Evolutionary conservation across 2,329 filamentous ascomycete species (phyloP).

Genomic region (Tolypocladium pustulatum): DNA sequence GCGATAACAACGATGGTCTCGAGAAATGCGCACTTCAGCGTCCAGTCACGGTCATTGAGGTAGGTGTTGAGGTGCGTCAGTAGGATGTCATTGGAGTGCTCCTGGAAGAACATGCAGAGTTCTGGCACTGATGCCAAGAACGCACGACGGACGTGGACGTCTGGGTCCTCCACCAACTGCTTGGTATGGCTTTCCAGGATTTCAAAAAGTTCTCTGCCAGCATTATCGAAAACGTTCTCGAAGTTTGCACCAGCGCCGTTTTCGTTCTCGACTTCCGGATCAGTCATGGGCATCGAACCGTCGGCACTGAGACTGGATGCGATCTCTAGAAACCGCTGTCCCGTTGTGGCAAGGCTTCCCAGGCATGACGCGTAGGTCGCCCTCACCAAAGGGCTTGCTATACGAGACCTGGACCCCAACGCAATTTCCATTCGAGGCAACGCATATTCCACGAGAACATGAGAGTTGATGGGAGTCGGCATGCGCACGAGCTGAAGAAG

Average conservation of each 20-base stretch:
- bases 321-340: constrained; percentile 78
- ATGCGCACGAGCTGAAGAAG: constrained; percentile 77
- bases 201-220: constrained; percentile 71
- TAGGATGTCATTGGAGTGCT: constrained; percentile 91
- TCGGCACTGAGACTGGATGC: constrained; percentile 80
- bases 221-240: constrained; percentile 77
- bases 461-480: constrained; percentile 69
- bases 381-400: constrained; percentile 60
- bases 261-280: constrained; percentile 70
- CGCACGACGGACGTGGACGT: constrained; percentile 77
- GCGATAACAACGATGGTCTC: constrained; percentile 91
- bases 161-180: constrained; percentile 73
- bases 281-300: constrained; percentile 64
- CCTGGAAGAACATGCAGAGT: constrained; percentile 87
- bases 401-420: constrained; percentile 31
- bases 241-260: constrained; percentile 58
- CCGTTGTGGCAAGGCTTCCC: constrained; percentile 77
- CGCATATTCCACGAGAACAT: constrained; percentile 59
- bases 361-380: constrained; percentile 91
- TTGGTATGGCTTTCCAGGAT: constrained; percentile 86
- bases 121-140: constrained; percentile 87
- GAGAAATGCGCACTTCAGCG: constrained; percentile 92
- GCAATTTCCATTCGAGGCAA: constrained; percentile 51
- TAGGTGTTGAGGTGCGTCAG: constrained; percentile 95
- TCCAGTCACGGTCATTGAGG: constrained; percentile 92